Evolutionary conservation across 768 basidiomycete species (phyloP), one percentile per base, ranked within the genome.

Genomic region (Gyrodon lividus): DNA sequence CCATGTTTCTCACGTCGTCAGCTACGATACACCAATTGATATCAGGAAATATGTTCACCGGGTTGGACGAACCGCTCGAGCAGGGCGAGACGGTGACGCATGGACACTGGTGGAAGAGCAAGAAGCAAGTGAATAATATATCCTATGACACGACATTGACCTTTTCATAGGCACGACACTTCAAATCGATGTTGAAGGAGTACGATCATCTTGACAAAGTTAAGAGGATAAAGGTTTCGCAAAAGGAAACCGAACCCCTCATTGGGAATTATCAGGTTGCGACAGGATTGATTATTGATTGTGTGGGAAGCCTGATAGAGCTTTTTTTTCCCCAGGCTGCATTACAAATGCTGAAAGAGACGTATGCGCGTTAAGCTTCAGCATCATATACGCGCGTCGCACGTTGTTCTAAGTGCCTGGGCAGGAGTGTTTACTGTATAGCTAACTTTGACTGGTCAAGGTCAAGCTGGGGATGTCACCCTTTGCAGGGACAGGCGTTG

Each of bases 1-100:
- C 51, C 84, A 92, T 57, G 92, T 98, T 30, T 82, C 86, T 3
- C 90, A 97, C 68, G 96, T 99, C 26, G 82, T 99, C 42, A 94
- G 87, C 62, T 98, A 99, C 67, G 97, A 99, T 65, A 86, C 83
- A 2, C 95, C 97, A 8, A 80, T 97, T n/a, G 97, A 98, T 67
- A 94, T 98, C 82, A 81, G 92, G 45, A 98, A 98, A 68, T 99
- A 99, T 63, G 91, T 99, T 10, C 97, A 99, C 69, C 87, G 97
- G 47, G 96, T 95, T 8, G 97, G 97, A 19, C 80, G 97, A 39
- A 98, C 97, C 5, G 97, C 97, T 3, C 81, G 97, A 45, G 97
- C 97, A 3, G 97, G 97, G 7, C 77, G 89, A 41, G 71, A 72
- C 19, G 97, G 97, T 6, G 82, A 89, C 56, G 94, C 95, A 2